Evolutionary conservation across 345 rosid genomes (phyloP).

Genomic region (Hevea brasiliensis): DNA sequence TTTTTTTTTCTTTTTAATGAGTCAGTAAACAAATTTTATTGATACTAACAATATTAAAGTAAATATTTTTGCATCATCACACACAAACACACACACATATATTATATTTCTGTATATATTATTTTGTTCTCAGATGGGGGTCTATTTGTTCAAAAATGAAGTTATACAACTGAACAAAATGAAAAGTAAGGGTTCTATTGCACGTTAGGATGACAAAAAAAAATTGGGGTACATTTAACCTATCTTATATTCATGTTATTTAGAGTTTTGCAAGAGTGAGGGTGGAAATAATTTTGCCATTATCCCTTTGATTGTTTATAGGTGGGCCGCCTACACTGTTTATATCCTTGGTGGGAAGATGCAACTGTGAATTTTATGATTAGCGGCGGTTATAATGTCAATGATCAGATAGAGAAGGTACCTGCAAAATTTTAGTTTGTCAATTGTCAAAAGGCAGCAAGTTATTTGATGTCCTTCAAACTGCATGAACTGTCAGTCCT

Average conservation of each 20-base stretch:
- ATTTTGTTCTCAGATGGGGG: too few species aligned
- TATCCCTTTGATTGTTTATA: constrained; percentile 22
- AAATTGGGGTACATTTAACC: too few species aligned
- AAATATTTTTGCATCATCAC: too few species aligned
- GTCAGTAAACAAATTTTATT: too few species aligned
- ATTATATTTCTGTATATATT: too few species aligned
- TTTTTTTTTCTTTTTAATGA: too few species aligned
- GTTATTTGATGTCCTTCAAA: not conserved
- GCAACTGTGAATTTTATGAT: constrained; percentile 82
- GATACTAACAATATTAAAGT: too few species aligned
- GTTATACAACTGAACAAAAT: too few species aligned
- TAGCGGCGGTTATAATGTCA: constrained; percentile 79
- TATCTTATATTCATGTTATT: not conserved
- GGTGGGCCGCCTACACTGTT: constrained; percentile 90
- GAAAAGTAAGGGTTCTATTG: too few species aligned
- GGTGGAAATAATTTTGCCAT: constrained; percentile 1
- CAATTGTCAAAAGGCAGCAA: not conserved
- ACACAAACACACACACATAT: too few species aligned
- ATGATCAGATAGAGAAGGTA: constrained; percentile 61
- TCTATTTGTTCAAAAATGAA: too few species aligned
- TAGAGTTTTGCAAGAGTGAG: constrained; percentile 8
- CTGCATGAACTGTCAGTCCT: not conserved
- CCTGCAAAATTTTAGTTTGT: not conserved
- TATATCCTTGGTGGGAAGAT: constrained; percentile 91
- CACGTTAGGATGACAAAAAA: too few species aligned